Evolutionary conservation across 805 yeast species (phyloP), one percentile per base, ranked within the genome.

Genomic region (Jamesozyma piceae): DNA sequence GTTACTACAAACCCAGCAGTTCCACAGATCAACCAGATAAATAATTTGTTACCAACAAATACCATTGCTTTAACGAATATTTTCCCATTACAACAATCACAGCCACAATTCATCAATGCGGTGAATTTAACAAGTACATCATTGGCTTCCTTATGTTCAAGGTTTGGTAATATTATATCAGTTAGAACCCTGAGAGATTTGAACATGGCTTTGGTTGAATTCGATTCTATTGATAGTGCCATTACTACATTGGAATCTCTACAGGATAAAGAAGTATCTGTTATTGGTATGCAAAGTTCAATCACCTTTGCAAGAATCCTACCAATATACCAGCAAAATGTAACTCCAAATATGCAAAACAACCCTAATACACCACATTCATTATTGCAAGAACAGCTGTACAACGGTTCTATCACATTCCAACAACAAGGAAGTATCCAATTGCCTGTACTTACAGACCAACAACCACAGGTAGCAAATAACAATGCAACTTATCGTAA

Each of bases 221-320:
- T 84, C 60, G 73, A 74, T 3, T 67, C 74, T 20, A 62, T 83
- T 5, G 95, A 86, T 40, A 66, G 76, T 27, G 95, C 98, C 9
- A 78, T 85, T 72, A 72, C 71, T 35, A 86, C 95, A 42, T 78
- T 80, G 55, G 83, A 86, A n/a, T 76, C 72, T 38, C 72, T 89
- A 55, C 86, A 83, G 54, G 94, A 86, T 49, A 78, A 80, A 50
- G 96, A 89, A 55, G 67, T 90, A 35, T 58, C 65, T 3, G 73
- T 79, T 43, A 83, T 89, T 2, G 95, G 95, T 3, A 70, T 74
- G 22, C 76, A 81, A 15, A 75, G 89, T 56, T 67, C 76, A 29
- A 85, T 87, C 31, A 83, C 92, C 0, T 92, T 86, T 71, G 97
- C 96, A 3, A 83, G 81, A 56, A 74, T 86, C 30, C 52, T 60